Conservation (phyloP, 2,329 filamentous ascomycete genomes). For the Trichoderma afroharzianum region DNA sequence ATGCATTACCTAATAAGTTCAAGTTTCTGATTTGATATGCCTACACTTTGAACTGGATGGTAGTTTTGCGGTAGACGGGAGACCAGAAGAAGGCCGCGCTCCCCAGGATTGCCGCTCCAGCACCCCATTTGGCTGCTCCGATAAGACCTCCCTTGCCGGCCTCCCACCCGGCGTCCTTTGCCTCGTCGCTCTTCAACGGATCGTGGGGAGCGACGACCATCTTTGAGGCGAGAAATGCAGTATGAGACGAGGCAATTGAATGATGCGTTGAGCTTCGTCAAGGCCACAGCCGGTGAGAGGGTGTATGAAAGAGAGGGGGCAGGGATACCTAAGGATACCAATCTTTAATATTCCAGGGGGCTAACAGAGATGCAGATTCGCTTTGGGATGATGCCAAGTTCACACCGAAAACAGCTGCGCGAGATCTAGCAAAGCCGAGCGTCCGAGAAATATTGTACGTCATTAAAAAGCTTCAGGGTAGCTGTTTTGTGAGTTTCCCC, state of each 20-base stretch:
- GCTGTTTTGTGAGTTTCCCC: conserved; percentile 3
- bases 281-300: not conserved
- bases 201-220: conserved; percentile 39
- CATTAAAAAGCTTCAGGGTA: conserved; percentile 18
- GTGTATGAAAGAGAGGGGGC: not conserved
- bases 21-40: not conserved
- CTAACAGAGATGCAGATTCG: not conserved
- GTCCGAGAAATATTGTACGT: conserved; percentile 12
- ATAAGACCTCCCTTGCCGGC: conserved; percentile 62
- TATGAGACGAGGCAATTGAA: not conserved
- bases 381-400: not conserved
- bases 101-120: conserved; percentile 59
- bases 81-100: conserved; percentile 61
- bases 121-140: conserved; percentile 71
- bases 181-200: conserved; percentile 61
- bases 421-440: conserved; percentile 4
- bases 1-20: not conserved
- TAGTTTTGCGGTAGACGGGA: conserved; percentile 68
- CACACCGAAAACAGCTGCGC: not conserved
- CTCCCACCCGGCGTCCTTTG: conserved; percentile 67
- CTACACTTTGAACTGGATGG: conserved; percentile 75
- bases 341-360: not conserved
- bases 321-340: not conserved
- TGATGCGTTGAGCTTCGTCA: not conserved
- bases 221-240: not conserved